Percentiles rank a stretch among this genome's conserved stretches.
Conservation (phyloP, 2,329 filamentous ascomycete genomes). For the Diaporthe eres region DNA sequence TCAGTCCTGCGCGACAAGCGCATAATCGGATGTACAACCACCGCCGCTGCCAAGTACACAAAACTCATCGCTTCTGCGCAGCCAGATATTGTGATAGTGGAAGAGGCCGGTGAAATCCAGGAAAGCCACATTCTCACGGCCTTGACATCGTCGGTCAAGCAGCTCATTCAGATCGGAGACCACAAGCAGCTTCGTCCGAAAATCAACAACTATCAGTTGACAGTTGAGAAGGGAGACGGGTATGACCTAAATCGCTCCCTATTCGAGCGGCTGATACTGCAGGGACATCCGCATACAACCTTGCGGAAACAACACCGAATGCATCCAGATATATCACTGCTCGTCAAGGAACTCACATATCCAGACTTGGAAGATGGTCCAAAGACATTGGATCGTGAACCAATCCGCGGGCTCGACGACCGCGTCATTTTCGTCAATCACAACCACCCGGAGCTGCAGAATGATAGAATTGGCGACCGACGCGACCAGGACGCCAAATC, state of each 20-base stretch:
- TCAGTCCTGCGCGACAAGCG: conserved; percentile 65
- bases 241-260: conserved; percentile 78
- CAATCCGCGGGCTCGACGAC: conserved; percentile 69
- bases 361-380: conserved; percentile 70
- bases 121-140: conserved; percentile 77
- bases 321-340: conserved; percentile 74
- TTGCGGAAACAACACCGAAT: conserved; percentile 77
- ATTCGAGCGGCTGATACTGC: conserved; percentile 76
- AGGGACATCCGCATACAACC: conserved; percentile 66
- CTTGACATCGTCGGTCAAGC: conserved; percentile 67
- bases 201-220: conserved; percentile 71
- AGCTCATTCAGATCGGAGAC: conserved; percentile 80
- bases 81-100: conserved; percentile 75
- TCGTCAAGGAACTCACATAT: conserved; percentile 73
- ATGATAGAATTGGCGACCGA: conserved; percentile 59
- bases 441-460: conserved; percentile 63
- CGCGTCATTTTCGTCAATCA: conserved; percentile 79
- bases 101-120: conserved; percentile 82
- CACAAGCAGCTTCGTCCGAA: conserved; percentile 81
- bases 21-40: conserved; percentile 81
- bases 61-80: conserved; percentile 65
- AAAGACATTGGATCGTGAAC: conserved; percentile 61
- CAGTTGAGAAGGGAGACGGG: conserved; percentile 74
- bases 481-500: conserved; percentile 63
- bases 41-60: conserved; percentile 74